Evolutionary conservation across 352 stramenopile genomes (phyloP), one percentile per base, ranked within the genome.

Genomic region (Pythium plurisporium): DNA sequence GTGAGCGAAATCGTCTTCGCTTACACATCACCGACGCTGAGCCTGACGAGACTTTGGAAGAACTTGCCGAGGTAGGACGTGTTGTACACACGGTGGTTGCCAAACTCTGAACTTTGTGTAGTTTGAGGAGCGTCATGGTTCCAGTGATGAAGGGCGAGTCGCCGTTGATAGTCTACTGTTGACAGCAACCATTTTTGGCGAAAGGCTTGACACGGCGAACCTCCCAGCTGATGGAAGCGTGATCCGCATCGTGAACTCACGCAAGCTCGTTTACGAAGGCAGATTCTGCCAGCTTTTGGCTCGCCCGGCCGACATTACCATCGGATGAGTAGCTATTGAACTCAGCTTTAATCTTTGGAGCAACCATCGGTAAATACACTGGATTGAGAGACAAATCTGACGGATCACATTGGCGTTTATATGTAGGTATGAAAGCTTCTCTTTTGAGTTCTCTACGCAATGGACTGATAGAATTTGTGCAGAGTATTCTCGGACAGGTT

Each of bases 241-340:
- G 0, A 20, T 65, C 1, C 58, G 58, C 19, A 60, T 65, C 36
- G 12, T 12, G 19, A 65, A 60, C 36, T 65, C 58, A 17, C 58
- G 58, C 17, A 41, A 26, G 23, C 58, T 23, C 22, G 57, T 64
- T 17, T 64, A 64, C 41, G 41, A 64, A 7, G 57, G 47, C 2
- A 64, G 51, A 19, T 46, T 26, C 17, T 60, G 50, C 17, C 58
- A 65, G 50, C 58, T 65, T 14, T 42, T 59, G n/a, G 31, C 58
- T 49, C 42, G 42, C 19, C 15, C 27, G 11, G 11, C 49, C 15
- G 51, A 60, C 15, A 65, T 65, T 1, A 27, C 33, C 7, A 25
- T 58, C n/a, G n/a, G n/a, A n/a, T n/a, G n/a, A n/a, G n/a, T n/a
- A n/a, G n/a, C n/a, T n/a, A n/a, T n/a, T n/a, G n/a, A n/a, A n/a